Evolutionary conservation across 441 rosid genomes (phyloP).

Genomic region (Biscutella laevigata): DNA sequence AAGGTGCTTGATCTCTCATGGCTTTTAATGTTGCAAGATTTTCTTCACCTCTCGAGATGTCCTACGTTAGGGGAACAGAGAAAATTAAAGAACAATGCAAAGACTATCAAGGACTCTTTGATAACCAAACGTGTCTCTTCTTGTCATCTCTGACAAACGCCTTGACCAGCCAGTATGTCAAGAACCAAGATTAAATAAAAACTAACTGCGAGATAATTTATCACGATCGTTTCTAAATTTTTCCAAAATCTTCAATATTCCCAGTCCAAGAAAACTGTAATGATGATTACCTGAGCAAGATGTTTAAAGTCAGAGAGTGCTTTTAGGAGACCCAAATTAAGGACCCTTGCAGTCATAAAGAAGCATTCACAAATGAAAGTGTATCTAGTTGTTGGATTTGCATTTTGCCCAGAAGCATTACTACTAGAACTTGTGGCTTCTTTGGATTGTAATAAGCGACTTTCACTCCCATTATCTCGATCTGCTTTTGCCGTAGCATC

Average conservation of each 20-base stretch:
- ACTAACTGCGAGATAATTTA: constrained; percentile 1
- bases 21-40: constrained; percentile 56
- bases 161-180: not conserved
- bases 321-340: constrained; percentile 86
- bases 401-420: constrained; percentile 25
- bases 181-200: not conserved
- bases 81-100: not conserved
- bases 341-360: constrained; percentile 97
- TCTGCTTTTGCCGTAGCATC: constrained; percentile 29
- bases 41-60: constrained; percentile 81
- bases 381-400: constrained; percentile 42
- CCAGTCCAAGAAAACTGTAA: not conserved
- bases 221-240: not conserved
- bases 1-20: constrained; percentile 61
- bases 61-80: constrained; percentile 33
- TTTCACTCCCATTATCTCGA: constrained; percentile 34
- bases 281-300: constrained; percentile 69
- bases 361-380: constrained; percentile 90
- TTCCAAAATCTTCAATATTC: not conserved
- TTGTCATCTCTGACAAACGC: not conserved
- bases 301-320: constrained; percentile 97
- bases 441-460: constrained; percentile 58
- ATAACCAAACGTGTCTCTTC: not conserved
- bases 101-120: constrained; percentile 9
- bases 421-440: constrained; percentile 71